Base-by-base conservation (phyloP, 164 flowering plant genomes). In the Stephania cephalantha region DNA sequence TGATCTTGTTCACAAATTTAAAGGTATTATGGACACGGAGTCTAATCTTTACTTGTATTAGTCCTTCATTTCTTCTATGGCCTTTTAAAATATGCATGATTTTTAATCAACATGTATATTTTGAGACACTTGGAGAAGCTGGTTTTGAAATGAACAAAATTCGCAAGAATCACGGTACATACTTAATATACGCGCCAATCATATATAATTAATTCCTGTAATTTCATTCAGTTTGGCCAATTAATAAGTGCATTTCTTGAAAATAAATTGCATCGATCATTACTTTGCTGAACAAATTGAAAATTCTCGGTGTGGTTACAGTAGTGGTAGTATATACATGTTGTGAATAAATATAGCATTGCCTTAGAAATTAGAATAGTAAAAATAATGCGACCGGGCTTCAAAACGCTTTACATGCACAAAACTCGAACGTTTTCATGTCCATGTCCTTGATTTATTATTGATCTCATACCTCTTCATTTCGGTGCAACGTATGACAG, bases 1-100 rank as follows among this genome's bases (percentile, higher is more conserved):
- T 78, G 97, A 94, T 82, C 83, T 91, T 70, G 85, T 90, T 73
- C 94, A 94, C 85, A 96, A 94, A 77, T 92, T 96, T 76, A 96
- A 92, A 91, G 98, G 99, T 93, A 82, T 58, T 15, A 50, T 11
- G 55, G 15, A 9, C 11, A 50, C 4, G 55, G 55, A 8, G 55
- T 61, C 55, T 50, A 50, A 18, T 18, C 66, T 66, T 29, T 13
- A 29, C 44, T 10, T 61, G 66, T 10, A 66, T 25, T 65, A 35
- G 35, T 15, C 29, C 69, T 67, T 6, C 69, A 67, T 20, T 10
- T 18, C 17, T 31, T 68, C 42, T 7, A 68, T 68, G 13, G 46
- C n/a, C 13, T 30, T 68, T 35, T 35, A 2, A 25, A 25, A 4
- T 35, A 35, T 35, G 42, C 42, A 35, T 4, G 42, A 35, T 35